Conservation (phyloP, 2,329 filamentous ascomycete species). For the Curvularia sp. region DNA sequence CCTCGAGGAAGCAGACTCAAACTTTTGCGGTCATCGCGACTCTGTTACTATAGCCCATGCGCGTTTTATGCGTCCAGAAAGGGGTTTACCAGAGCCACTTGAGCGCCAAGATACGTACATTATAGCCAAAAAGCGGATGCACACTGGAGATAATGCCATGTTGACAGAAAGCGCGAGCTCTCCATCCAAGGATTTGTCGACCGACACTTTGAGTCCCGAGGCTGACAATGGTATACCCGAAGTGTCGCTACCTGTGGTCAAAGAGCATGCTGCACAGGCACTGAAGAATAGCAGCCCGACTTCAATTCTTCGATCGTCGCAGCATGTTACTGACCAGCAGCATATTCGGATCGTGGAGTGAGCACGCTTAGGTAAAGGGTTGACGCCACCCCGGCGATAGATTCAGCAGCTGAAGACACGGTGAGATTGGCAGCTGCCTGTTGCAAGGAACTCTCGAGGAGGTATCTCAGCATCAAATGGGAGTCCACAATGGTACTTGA, state of each 20-base stretch:
- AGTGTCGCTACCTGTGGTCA: constrained; percentile 10
- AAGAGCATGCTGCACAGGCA: constrained; percentile 20
- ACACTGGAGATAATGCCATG: constrained; percentile 28
- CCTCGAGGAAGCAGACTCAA: constrained; percentile 37
- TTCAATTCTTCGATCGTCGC: constrained; percentile 15
- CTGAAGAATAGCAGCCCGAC: constrained; percentile 16
- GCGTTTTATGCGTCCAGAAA: constrained; percentile 31
- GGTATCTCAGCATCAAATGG: too few relatives aligned
- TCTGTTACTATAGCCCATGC: constrained; percentile 41
- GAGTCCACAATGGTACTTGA: background rate
- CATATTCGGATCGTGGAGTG: constrained; percentile 32
- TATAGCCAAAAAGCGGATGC: constrained; percentile 41
- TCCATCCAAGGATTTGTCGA: constrained; percentile 1
- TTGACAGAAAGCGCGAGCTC: background rate
- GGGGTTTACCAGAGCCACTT: constrained; percentile 30
- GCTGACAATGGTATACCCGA: constrained; percentile 6
- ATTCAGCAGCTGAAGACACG: background rate
- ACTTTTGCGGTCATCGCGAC: constrained; percentile 44
- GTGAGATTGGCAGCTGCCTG: background rate
- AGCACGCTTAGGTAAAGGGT: background rate
- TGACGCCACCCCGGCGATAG: background rate
- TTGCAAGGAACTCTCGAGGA: background rate
- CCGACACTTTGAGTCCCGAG: background rate
- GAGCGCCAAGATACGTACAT: constrained; percentile 32
- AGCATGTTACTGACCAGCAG: constrained; percentile 4